Evolutionary conservation across 1,284 basidiomycete genomes (phyloP).

Genomic region (Melampsora americana): DNA sequence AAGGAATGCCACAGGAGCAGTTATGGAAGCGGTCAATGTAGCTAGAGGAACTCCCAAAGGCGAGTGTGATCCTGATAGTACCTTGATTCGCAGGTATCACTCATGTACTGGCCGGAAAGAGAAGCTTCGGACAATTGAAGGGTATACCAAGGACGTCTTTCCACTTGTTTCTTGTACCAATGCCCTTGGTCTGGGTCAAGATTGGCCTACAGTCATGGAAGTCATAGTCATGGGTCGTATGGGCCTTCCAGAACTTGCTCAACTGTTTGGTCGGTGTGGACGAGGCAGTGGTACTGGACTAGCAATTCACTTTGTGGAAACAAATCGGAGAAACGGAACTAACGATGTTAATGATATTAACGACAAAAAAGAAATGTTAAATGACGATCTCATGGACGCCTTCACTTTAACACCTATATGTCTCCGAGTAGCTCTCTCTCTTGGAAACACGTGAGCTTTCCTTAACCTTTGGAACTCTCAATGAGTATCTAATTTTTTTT

Average conservation of each 20-base stretch:
- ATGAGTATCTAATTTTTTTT: no score
- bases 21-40: not conserved
- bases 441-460: no score
- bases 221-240: no score
- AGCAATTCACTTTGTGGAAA: slow-evolving; percentile 9
- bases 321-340: not conserved
- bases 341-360: no score
- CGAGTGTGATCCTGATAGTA: not conserved
- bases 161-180: slow-evolving; percentile 7
- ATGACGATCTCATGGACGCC: no score
- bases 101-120: not conserved
- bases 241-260: not conserved
- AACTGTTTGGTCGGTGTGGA: slow-evolving; percentile 15
- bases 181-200: slow-evolving; percentile 23
- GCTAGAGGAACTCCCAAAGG: slow-evolving; percentile 11
- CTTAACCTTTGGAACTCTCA: no score
- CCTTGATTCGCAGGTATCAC: not conserved
- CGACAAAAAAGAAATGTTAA: no score
- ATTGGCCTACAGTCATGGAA: not conserved
- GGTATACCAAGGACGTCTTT: not conserved
- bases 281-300: slow-evolving; percentile 1
- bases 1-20: not conserved
- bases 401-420: no score
- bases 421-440: no score
- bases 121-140: not conserved